A percentile compares a stretch with the other conserved stretches of the same genome.
These are phyloP conservation scores for Cyberlindnera samutprakarnensis DNA, from an alignment of 805 yeast genomes.

Conservation along the genomic window DNA sequence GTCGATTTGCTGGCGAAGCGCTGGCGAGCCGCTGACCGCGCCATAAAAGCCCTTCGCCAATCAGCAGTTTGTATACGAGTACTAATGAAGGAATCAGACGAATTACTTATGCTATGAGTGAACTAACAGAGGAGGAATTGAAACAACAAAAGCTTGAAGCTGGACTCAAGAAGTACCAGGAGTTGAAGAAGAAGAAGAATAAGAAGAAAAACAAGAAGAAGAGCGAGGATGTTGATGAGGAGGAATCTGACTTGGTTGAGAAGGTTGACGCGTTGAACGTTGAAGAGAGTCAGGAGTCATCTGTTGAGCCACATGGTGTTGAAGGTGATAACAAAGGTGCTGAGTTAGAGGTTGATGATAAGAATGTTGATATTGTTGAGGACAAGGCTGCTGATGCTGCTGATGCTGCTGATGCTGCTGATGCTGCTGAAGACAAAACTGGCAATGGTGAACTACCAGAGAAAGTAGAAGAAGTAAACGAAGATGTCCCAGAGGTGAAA, in stretches of 20 bases:
- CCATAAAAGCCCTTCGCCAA: too few relatives aligned
- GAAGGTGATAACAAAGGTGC: slow-evolving; percentile 4
- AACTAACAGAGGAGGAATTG: slow-evolving; percentile 26
- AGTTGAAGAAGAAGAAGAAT: slow-evolving; percentile 54
- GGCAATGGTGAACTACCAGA: not conserved
- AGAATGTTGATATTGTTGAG: slow-evolving; percentile 6
- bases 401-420: too few relatives aligned
- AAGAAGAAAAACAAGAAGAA: slow-evolving; percentile 28
- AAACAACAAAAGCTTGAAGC: slow-evolving; percentile 63
- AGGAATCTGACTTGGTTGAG: slow-evolving; percentile 10
- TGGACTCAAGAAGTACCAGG: slow-evolving; percentile 68
- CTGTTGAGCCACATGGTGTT: not conserved
- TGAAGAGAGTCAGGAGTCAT: slow-evolving; percentile 5
- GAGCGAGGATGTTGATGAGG: not conserved
- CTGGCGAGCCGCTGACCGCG: too few relatives aligned
- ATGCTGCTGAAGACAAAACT: not conserved
- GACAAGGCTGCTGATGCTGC: too few relatives aligned
- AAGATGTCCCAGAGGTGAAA: slow-evolving; percentile 1
- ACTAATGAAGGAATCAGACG: too few relatives aligned
- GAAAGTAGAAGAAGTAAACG: slow-evolving; percentile 8
- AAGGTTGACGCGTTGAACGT: slow-evolving; percentile 11
- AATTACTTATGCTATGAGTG: too few relatives aligned
- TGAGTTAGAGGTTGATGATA: slow-evolving; percentile 10
- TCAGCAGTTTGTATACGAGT: too few relatives aligned
- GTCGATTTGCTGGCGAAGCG: too few relatives aligned